These are phyloP conservation scores for Durio zibethinus DNA, from an alignment of 345 rosid species.

Conservation along the genomic window DNA sequence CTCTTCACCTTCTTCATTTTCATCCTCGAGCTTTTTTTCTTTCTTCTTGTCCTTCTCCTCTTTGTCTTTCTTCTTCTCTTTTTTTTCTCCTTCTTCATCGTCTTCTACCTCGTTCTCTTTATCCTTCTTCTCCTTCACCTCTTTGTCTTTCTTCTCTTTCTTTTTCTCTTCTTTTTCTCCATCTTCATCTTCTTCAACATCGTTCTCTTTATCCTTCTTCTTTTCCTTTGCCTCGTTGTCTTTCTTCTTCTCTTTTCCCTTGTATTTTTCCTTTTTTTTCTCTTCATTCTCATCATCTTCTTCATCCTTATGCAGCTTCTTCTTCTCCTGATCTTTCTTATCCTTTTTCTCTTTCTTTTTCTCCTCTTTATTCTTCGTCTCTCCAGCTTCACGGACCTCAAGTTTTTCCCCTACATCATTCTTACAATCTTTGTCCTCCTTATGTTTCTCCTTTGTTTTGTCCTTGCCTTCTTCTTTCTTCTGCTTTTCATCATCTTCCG, in stretches of 20 bases:
- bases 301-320: not conserved
- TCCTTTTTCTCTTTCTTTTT: not conserved
- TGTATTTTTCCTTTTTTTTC: not conserved
- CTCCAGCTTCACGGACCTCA: not conserved
- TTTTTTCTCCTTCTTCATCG: not conserved
- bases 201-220: not conserved
- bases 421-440: not conserved
- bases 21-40: not conserved
- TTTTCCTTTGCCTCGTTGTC: no score
- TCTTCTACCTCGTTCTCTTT: not conserved
- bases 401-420: not conserved
- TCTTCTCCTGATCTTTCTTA: not conserved
- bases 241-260: not conserved
- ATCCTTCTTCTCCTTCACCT: not conserved
- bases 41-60: not conserved
- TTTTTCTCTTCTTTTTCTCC: not conserved
- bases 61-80: constrained; percentile 11
- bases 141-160: not conserved
- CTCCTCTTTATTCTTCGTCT: not conserved
- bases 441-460: not conserved
- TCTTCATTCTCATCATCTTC: not conserved
- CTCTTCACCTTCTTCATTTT: not conserved
- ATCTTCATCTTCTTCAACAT: not conserved
- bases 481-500: constrained; percentile 7
- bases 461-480: constrained; percentile 6